Base-by-base conservation (phyloP, 352 stramenopile genomes). In the Thalassiosira mediterranea region DNA sequence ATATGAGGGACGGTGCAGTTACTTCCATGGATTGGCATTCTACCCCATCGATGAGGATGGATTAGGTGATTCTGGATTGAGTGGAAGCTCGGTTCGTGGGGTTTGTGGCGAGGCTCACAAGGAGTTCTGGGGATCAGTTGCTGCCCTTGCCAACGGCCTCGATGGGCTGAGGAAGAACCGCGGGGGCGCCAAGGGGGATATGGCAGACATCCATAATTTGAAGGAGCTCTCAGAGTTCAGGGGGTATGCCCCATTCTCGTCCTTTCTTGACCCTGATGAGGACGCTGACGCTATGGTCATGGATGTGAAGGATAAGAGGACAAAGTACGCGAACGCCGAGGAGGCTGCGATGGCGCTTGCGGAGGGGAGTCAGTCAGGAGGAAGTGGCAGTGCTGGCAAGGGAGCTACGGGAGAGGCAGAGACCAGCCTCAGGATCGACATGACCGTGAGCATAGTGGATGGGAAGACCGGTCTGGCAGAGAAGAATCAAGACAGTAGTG, bases 21-120 rank as follows among this genome's bases (percentile, higher is more conserved):
- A 63, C 61, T 79, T 79, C 57, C 71, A 73, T 40, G 71, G 54
- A 5, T 28, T 73, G 31, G 32, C 62, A 31, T 60, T 60, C 23
- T 72, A 60, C 23, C 56, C 42, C 3, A 47, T 17, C 7, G 4
- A 58, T 19, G 13, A 17, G 7, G 38, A 10, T 53, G 11, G 21
- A 11, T 3, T 10, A 26, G 17, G 51, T 5, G 34, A 49, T 17
- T 19, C 17, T 7, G 21, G 3, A 3, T 52, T 21, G 26, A 29
- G 38, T 7, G 53, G 53, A 11, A 42, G 10, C 32, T 28, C 58
- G 10, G 47, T 79, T 34, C 46, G 31, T 47, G 34, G 65, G 48
- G 51, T 79, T n/a, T 79, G 70, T 25, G 28, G 49, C 8, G 19
- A 69, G 46, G 63, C 52, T 5, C 53, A 73, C 38, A 28, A 40